These are phyloP conservation scores for Aspergillus oerlinghausenensis DNA, from an alignment of 2,329 filamentous ascomycete species.

Conservation along the genomic window DNA sequence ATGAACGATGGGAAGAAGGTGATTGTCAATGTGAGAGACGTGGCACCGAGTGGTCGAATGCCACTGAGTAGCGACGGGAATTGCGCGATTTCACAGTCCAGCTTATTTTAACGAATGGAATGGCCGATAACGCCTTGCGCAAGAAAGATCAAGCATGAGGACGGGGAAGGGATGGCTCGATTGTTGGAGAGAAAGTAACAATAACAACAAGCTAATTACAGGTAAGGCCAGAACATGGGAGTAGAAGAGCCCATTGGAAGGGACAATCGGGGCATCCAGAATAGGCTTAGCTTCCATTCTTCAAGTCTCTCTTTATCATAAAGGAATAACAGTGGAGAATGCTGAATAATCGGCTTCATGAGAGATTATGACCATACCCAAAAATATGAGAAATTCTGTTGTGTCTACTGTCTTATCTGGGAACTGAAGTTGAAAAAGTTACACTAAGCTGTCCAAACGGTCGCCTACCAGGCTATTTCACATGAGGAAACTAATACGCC, in stretches of 20 bases:
- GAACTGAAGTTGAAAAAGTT: background rate
- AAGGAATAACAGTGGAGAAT: no score
- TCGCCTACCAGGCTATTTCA: conserved; percentile 1
- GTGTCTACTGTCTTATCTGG: background rate
- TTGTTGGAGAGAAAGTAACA: background rate
- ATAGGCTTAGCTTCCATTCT: conserved; percentile 2
- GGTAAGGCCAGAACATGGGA: background rate
- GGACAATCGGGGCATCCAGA: background rate
- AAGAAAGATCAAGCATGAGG: background rate
- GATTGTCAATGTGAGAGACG: background rate
- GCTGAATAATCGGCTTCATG: no score
- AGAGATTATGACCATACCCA: background rate
- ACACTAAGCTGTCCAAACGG: background rate
- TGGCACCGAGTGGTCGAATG: conserved; percentile 2
- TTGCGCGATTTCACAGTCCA: background rate
- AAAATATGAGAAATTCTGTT: background rate
- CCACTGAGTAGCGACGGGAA: background rate
- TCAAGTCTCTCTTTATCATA: no score
- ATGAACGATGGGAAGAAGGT: background rate
- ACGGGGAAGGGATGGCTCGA: background rate
- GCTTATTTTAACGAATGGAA: conserved; percentile 24
- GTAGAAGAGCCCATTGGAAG: background rate
- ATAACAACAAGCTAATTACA: background rate
- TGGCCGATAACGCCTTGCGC: conserved; percentile 21
- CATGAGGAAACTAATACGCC: background rate